Evolutionary conservation across 192 early-diverging fungal genomes (phyloP), one percentile per base, ranked within the genome.

Genomic region (Gaertneriomyces semiglobifer): DNA sequence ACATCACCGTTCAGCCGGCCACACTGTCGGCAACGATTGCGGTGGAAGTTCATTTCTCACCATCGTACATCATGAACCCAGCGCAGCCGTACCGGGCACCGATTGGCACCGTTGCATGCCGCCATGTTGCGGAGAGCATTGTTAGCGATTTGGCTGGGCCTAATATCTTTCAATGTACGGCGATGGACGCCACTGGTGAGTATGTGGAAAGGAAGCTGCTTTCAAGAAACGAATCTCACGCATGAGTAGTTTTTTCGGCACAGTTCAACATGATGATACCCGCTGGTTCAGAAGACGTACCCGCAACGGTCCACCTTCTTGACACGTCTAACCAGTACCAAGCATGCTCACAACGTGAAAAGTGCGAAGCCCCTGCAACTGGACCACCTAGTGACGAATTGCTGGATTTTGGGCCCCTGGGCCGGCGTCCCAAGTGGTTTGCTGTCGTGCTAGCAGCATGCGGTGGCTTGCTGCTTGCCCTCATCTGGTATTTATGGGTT

Each of bases 381-480:
- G 40, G 11, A 18, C 16, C 16, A 14, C 11, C 16, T 33, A 33
- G 20, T 8, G 50, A 47, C 19, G 66, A 39, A 12, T 9, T 41
- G 56, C n/a, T 60, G n/a, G 54, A 68, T 40, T 68, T 60, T 40
- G 66, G 66, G 19, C 66, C 58, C 12, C 60, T 68, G n/a, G 66
- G 66, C 2, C 66, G 58, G 2, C 56, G 45, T 12, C 66, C 66
- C 12, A 48, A 50, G 40, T 68, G 66, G 66, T 68, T 68, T 50
- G 66, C 66, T n/a, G 42, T 68, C 44, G 58, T 68, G 1, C 41
- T 68, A 0, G 66, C 66, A 8, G 66, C 46, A 16, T 46, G 38
- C 1, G 66, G 66, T 12, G 66, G 66, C 6, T 6, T 60, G 0
- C 20, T 40, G 12, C 12, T 68, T 8, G 58, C 40, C 43, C 38